Conservation (phyloP, 331 rosid species). For the Telfairia occidentalis region DNA sequence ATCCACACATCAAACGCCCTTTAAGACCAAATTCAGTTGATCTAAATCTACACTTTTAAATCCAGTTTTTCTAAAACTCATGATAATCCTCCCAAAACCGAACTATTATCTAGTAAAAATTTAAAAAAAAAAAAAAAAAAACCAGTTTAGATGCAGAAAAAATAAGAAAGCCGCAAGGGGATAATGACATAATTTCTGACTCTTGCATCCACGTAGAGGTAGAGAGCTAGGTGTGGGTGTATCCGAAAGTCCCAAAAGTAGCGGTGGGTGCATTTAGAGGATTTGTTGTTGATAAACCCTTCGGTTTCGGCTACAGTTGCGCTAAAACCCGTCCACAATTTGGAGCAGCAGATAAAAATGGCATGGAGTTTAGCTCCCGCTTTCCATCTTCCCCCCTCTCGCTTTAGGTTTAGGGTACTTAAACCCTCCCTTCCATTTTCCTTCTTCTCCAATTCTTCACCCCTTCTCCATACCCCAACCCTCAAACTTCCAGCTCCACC, state of each 20-base stretch:
- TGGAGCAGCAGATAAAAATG: constrained; percentile 18
- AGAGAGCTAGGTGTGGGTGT: background rate
- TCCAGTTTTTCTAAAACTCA: too few species aligned
- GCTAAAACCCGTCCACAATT: background rate
- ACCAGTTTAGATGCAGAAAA: too few species aligned
- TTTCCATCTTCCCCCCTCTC: background rate
- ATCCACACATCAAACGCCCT: too few species aligned
- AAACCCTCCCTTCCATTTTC: background rate
- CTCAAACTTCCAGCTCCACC: constrained; percentile 16
- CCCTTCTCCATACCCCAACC: constrained; percentile 13
- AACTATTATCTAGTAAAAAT: too few species aligned
- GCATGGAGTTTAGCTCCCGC: constrained; percentile 20
- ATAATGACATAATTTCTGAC: too few species aligned
- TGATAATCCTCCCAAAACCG: too few species aligned
- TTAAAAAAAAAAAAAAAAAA: too few species aligned
- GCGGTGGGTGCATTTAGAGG: background rate
- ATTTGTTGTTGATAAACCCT: background rate
- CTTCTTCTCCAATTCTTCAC: constrained; percentile 13
- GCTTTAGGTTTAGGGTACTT: constrained; percentile 12
- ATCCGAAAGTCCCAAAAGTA: background rate
- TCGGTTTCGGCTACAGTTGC: background rate
- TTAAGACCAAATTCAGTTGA: too few species aligned
- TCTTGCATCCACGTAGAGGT: background rate
- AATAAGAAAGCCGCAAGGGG: too few species aligned
- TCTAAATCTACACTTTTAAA: too few species aligned